Evolutionary conservation across 169 alveolate species (phyloP), one percentile per base, ranked within the genome.

Genomic region (Cyclospora cayetanensis): DNA sequence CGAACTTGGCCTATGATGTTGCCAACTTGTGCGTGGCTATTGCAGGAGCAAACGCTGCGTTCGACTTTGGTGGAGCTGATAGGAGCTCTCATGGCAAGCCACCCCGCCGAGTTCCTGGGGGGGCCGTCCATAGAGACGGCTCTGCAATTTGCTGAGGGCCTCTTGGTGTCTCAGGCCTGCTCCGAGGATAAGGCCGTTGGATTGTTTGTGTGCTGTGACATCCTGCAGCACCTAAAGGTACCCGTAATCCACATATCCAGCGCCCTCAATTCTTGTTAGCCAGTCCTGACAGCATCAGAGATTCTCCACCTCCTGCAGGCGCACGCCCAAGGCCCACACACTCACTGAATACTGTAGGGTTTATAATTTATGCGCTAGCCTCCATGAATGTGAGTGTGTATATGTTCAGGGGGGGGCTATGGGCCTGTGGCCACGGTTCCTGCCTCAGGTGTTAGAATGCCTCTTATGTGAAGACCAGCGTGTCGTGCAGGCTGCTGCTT

Each of bases 401-500:
- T 7, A 4, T 55, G 70, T n/a, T 1, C 74, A 70, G 84, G 72
- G 31, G 27, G 86, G 39, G 46, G 68, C 68, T 5, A 22, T 86
- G 0, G 7, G 50, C 29, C 35, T 85, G 70, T 63, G 90, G 90
- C 90, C 90, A 34, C 53, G 60, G 53, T 55, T 82, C 29, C 52
- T 82, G 90, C 90, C 90, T 15, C 22, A 35, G 46, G 70, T 85
- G 72, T 25, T 85, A 37, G 53, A 65, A 68, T 85, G 83, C 27
- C 65, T 85, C 37, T 70, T 63, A 25, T 22, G 35, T 31, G 31
- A 29, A 11, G 96, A 96, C 86, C 94, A 95, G 22, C 95, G 94
- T 70, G 96, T 96, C 52, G 77, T 95, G 52, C 97, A 96, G 90
- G 96, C 97, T 25, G 97, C 97, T 25, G 95, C 97, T 55, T 96